Evolutionary conservation across 2,329 filamentous ascomycete genomes (phyloP), one percentile per base, ranked within the genome.

Genomic region (Thelonectria rubi): DNA sequence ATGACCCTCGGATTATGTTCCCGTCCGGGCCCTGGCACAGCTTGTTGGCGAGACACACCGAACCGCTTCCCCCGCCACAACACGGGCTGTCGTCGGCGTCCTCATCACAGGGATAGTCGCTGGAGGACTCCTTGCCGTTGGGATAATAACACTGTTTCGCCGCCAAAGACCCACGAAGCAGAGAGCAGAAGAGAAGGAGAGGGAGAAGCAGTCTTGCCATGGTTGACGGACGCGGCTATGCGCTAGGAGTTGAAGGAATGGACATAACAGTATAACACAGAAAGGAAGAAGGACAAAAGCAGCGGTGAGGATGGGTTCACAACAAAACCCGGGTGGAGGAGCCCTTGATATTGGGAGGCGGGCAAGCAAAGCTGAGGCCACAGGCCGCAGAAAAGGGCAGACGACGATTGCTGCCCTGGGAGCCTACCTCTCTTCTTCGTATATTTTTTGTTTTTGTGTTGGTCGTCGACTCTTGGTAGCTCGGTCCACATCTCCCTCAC

Each of bases 1-100:
- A 72, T 0, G 70, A 69, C 2, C 68, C 70, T 46, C 68, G 62
- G 4, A 72, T 49, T 0, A 65, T 47, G 24, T 71, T 69, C 5
- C 69, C 69, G 3, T 72, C 50, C 1, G 55, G 49, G 2, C 63
- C 59, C 14, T 53, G 51, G 37, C 67, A 72, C 5, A 72, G 24
- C 55, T 67, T 67, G 53, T 69, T 71, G 11, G 66, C 65, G 2
- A 70, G 42, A 39, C 69, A 73, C 10, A 58, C 51, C 7, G 58
- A 66, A 0, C 69, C 69, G 1, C 65, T 32, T 11, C 65, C 62
- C 5, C 59, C 60, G n/a, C 61, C 63, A 24, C 67, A 72, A 48
- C 71, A 71, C 1, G 62, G 58, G 9, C 65, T 70, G 14, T 68
- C 43, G 3, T 69, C 56, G 2, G 61, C 65, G 9, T 66, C 37